Percentiles rank a stretch among this genome's conserved stretches.
phyloP scores from a whole-genome alignment of 805 yeast genomes.

The Starmerella etchellsii region DNA sequence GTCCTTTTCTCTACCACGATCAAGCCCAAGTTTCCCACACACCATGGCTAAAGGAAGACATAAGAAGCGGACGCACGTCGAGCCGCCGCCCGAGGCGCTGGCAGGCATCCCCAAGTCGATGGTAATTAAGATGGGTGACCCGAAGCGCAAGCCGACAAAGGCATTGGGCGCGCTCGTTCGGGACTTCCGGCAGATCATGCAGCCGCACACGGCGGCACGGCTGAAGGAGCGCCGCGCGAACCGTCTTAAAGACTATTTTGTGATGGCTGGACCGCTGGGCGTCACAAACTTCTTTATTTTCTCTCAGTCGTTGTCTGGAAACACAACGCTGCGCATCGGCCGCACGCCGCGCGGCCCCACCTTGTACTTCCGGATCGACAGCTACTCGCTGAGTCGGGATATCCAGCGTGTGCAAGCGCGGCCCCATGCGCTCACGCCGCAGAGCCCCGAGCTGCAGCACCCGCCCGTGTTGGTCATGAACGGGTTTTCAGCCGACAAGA shows the following conservation, averaged over 20 bases:
- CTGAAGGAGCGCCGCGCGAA: slow-evolving; percentile 77
- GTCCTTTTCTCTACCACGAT: no score
- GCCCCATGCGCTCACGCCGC: slow-evolving; percentile 52
- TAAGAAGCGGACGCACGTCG: slow-evolving; percentile 79
- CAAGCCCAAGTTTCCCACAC: neutral
- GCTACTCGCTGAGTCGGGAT: slow-evolving; percentile 73
- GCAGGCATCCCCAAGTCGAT: slow-evolving; percentile 80
- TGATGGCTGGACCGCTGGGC: slow-evolving; percentile 96
- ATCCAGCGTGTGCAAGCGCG: slow-evolving; percentile 52
- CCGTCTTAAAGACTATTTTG: slow-evolving; percentile 81
- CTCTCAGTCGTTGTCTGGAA: slow-evolving; percentile 62
- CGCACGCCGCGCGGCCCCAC: slow-evolving; percentile 94
- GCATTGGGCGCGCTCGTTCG: slow-evolving; percentile 71
- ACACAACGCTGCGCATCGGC: slow-evolving; percentile 68
- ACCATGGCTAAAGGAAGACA: slow-evolving; percentile 29
- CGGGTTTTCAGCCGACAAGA: slow-evolving; percentile 61
- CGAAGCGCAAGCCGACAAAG: slow-evolving; percentile 51
- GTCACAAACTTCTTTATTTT: slow-evolving; percentile 80
- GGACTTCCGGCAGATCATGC: slow-evolving; percentile 84
- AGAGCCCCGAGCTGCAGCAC: slow-evolving; percentile 41
- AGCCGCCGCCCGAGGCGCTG: slow-evolving; percentile 34
- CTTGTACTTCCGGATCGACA: slow-evolving; percentile 61
- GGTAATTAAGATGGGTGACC: slow-evolving; percentile 78
- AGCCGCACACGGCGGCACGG: slow-evolving; percentile 89
- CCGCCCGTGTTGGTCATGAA: slow-evolving; percentile 91